Conservation (phyloP, 306 rosid genomes). For the Vachellia collinsii region DNA sequence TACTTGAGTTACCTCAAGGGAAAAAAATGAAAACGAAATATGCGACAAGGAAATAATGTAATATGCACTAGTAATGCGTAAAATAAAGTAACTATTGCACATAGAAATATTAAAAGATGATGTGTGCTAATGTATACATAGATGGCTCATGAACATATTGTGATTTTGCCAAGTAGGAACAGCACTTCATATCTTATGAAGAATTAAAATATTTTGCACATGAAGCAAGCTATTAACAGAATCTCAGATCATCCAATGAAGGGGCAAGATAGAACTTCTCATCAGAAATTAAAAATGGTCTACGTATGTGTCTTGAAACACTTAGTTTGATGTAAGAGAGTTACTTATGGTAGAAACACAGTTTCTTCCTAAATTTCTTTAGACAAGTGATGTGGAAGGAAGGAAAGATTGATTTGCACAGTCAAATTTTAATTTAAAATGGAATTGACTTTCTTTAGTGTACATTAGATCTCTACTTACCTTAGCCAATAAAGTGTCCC, state of each 20-base stretch:
- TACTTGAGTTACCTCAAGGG: background rate
- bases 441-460: background rate
- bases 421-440: slow-evolving; percentile 11
- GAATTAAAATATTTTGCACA: slow-evolving; percentile 2
- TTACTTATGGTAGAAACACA: slow-evolving; percentile 4
- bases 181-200: background rate
- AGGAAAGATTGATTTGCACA: slow-evolving; percentile 5
- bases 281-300: slow-evolving; percentile 9
- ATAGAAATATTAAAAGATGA: slow-evolving; percentile 8
- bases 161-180: slow-evolving; percentile 1
- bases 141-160: slow-evolving; percentile 1
- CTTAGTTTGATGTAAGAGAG: background rate
- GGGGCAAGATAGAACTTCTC: background rate
- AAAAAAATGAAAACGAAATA: background rate
- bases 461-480: slow-evolving; percentile 45
- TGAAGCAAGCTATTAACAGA: slow-evolving; percentile 23
- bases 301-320: background rate
- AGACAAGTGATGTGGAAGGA: background rate
- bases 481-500: slow-evolving; percentile 94
- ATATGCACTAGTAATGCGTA: background rate
- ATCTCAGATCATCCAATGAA: slow-evolving; percentile 14
- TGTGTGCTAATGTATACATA: background rate
- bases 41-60: background rate
- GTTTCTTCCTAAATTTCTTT: background rate
- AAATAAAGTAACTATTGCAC: slow-evolving; percentile 10